A percentile compares a stretch with the other conserved stretches of the same genome.
These are phyloP conservation scores for Penicillium sp. DNA, from an alignment of 2,329 filamentous ascomycete genomes.

Conservation along the genomic window DNA sequence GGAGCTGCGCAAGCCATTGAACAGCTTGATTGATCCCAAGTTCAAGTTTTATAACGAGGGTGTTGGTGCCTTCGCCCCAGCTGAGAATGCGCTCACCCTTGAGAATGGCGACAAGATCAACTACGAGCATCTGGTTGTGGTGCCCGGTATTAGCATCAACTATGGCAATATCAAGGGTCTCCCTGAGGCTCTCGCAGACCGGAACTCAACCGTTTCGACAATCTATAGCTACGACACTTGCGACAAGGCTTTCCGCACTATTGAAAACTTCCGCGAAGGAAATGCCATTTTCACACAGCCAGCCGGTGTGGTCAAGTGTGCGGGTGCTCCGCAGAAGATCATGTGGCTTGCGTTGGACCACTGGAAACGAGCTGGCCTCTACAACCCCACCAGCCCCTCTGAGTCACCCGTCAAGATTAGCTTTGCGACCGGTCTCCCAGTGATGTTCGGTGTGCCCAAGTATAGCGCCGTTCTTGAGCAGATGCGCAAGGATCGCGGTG, in stretches of 20 bases:
- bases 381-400: constrained; percentile 42
- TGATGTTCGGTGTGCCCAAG: constrained; percentile 62
- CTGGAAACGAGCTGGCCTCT: constrained; percentile 56
- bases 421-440: constrained; percentile 56
- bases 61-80: constrained; percentile 53
- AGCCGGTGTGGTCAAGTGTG: constrained; percentile 59
- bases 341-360: constrained; percentile 62
- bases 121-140: constrained; percentile 66
- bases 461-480: constrained; percentile 56
- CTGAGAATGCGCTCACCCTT: constrained; percentile 57
- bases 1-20: constrained; percentile 53
- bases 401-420: constrained; percentile 51
- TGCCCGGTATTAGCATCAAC: constrained; percentile 56
- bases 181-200: constrained; percentile 54
- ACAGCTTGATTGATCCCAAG: constrained; percentile 56
- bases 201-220: constrained; percentile 51
- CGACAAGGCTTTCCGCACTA: constrained; percentile 53
- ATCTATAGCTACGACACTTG: constrained; percentile 58
- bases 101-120: constrained; percentile 54
- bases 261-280: constrained; percentile 51
- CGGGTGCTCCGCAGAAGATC: constrained; percentile 60
- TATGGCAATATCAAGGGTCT: constrained; percentile 54
- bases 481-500: constrained; percentile 53
- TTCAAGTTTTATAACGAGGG: constrained; percentile 58
- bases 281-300: constrained; percentile 61